Base-by-base conservation (phyloP, 2,329 filamentous ascomycete genomes). In the Fusarium hainanense region DNA sequence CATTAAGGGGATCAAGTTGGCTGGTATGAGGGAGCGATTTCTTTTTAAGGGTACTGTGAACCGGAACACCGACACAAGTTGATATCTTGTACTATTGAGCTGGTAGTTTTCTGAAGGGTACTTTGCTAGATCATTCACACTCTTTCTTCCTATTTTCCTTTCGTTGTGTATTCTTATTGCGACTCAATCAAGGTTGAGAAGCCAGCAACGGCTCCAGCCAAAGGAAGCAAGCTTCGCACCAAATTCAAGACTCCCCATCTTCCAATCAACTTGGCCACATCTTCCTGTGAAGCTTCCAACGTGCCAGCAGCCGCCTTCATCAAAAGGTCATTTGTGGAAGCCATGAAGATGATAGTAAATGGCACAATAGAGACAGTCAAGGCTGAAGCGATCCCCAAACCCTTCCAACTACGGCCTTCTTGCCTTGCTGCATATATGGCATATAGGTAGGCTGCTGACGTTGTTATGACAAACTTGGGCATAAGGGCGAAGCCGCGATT, bases 291-390 rank as follows among this genome's bases (percentile, higher is more conserved):
- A 40, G 65, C 61, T 9, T 58, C 64, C 18, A 63, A 51, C 1
- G 67, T 65, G 4, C 70, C 75, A 12, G 66, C 65, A 25, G 72
- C 76, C 1, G 73, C 68, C 23, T 69, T 69, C 14, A 74, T 73
- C 40, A 83, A 73, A 7, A 72, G 58, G 16, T 71, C 62, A 54
- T 83, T 83, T 7, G 80, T 83, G 9, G 70, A 57, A 14, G 56
- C 70, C 79, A 84, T 83, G 46, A 78, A 66, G 23, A 74, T n/a
- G 13, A 79, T 4, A 1, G 82, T 84, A 47, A 78, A 84, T 2
- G 82, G 81, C 30, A 83, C 75, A 37, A 83, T 82, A 34, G 65
- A 70, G 8, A 82, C 28, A n/a, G 78, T 75, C 42, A 80, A 72
- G 12, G 56, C 71, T 13, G 71, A 81, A 0, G 78, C 80, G 1